These are phyloP conservation scores for Venturia oleaginea DNA, from an alignment of 2,329 filamentous ascomycete genomes.

Conservation along the genomic window DNA sequence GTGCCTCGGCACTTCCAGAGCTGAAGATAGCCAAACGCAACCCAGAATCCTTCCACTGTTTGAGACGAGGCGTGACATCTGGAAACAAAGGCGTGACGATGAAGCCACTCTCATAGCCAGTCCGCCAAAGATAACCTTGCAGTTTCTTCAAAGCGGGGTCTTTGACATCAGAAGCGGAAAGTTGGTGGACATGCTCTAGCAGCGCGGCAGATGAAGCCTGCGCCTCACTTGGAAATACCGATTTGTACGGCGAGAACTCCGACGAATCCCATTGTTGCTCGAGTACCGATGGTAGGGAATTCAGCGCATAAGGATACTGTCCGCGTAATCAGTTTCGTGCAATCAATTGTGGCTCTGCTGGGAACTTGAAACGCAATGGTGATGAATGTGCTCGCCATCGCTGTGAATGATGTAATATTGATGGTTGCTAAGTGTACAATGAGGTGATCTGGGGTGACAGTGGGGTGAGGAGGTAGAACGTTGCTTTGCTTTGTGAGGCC, in stretches of 20 bases:
- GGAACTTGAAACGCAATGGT: neutral
- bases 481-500: neutral
- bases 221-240: constrained; percentile 60
- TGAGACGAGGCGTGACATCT: constrained; percentile 59
- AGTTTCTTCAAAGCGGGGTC: constrained; percentile 19
- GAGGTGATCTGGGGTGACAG: constrained; percentile 20
- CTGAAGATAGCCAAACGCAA: constrained; percentile 65
- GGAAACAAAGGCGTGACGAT: constrained; percentile 65
- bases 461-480: constrained; percentile 10
- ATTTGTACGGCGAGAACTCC: constrained; percentile 50
- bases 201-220: constrained; percentile 50
- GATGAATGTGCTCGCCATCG: neutral
- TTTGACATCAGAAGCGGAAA: constrained; percentile 15
- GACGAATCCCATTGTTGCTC: constrained; percentile 57
- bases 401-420: neutral
- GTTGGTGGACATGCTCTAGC: constrained; percentile 18
- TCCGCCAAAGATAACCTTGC: constrained; percentile 62
- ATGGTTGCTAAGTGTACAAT: neutral
- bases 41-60: constrained; percentile 49
- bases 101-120: constrained; percentile 60
- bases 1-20: constrained; percentile 69
- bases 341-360: neutral
- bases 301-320: constrained; percentile 70
- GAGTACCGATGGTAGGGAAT: constrained; percentile 55
- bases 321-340: constrained; percentile 18